Evolutionary conservation across 805 yeast species (phyloP).

Genomic region (Zygoascus ofunaensis): DNA sequence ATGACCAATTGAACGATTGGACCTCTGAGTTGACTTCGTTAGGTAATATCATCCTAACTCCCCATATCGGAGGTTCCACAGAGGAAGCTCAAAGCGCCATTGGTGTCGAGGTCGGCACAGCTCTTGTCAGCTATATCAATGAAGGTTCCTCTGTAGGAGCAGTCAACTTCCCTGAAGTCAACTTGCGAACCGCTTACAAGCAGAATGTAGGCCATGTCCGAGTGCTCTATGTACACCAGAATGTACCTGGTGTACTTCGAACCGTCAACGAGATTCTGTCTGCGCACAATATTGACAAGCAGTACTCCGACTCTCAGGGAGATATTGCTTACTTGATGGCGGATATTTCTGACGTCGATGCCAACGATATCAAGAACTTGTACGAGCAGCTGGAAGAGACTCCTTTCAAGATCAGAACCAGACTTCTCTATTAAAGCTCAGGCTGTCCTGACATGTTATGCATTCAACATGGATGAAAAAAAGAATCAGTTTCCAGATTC

Average conservation of each 20-base stretch:
- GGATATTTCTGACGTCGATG: slow-evolving; percentile 79
- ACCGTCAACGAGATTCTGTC: slow-evolving; percentile 94
- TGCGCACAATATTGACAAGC: slow-evolving; percentile 93
- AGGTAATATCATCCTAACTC: slow-evolving; percentile 86
- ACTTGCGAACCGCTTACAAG: slow-evolving; percentile 77
- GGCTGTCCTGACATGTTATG: too few relatives aligned
- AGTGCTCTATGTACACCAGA: slow-evolving; percentile 91
- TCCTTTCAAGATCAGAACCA: slow-evolving; percentile 81
- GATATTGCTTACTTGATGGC: slow-evolving; percentile 97
- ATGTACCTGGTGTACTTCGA: slow-evolving; percentile 97
- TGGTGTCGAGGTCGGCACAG: slow-evolving; percentile 87
- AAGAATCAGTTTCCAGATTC: background rate
- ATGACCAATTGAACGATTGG: slow-evolving; percentile 69
- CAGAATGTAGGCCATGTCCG: slow-evolving; percentile 77
- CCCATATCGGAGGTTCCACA: slow-evolving; percentile 98
- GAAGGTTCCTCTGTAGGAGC: slow-evolving; percentile 94
- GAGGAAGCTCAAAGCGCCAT: slow-evolving; percentile 98
- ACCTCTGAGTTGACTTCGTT: slow-evolving; percentile 69
- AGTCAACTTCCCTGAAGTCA: slow-evolving; percentile 97
- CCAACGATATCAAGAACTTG: slow-evolving; percentile 72
- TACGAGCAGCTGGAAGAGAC: slow-evolving; percentile 82
- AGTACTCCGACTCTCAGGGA: slow-evolving; percentile 94
- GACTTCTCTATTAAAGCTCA: slow-evolving; percentile 76
- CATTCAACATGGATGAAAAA: background rate
- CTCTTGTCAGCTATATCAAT: slow-evolving; percentile 83